Evolutionary conservation across 2,329 filamentous ascomycete species (phyloP), one percentile per base, ranked within the genome.

Genomic region (Aspergillus fijiensis): DNA sequence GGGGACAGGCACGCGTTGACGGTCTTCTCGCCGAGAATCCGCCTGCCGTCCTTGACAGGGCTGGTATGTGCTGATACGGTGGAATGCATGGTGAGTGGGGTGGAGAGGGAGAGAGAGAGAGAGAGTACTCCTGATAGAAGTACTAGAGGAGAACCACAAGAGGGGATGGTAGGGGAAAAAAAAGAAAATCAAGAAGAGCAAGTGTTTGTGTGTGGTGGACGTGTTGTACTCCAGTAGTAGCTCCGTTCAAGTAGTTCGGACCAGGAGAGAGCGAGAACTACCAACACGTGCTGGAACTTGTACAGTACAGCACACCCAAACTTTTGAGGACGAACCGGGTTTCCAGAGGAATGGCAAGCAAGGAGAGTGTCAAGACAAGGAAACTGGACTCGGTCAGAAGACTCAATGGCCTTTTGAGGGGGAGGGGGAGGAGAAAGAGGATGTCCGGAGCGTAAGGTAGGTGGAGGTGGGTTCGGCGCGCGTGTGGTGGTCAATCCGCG

Each of bases 1-100:
- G 73, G 72, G 31, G 75, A 74, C 49, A 77, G 63, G 63, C 71
- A 76, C 71, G 75, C 73, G 75, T 79, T 79, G 65, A 71, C 62
- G 59, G 73, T 72, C 64, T 77, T 79, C 59, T 78, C 75, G 35
- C 76, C 73, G 56, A 79, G 73, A 55, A 77, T 72, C 51, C 70
- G 76, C 67, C 76, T 69, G 49, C 73, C 72, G 31, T 74, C 71
- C 64, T 76, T 76, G 58, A 71, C 59, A 4, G 74, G 72, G 59
- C 71, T 77, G 60, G 68, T 59, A 31, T 35, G 33, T 72, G 25
- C 6, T 67, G 57, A 25, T 52, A 61, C 59, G 29, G 29, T 54
- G 23, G 27, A 29, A 47, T 47, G 21, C 35, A 60, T 57, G 42
- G 25, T 35, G 45, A 49, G 35, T 35, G 55, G 51, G 49, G 51